A percentile compares a stretch with the other conserved stretches of the same genome.
These are phyloP conservation scores for Dothideomycetes sp. DNA, from an alignment of 2,329 filamentous ascomycete species.

Conservation along the genomic window DNA sequence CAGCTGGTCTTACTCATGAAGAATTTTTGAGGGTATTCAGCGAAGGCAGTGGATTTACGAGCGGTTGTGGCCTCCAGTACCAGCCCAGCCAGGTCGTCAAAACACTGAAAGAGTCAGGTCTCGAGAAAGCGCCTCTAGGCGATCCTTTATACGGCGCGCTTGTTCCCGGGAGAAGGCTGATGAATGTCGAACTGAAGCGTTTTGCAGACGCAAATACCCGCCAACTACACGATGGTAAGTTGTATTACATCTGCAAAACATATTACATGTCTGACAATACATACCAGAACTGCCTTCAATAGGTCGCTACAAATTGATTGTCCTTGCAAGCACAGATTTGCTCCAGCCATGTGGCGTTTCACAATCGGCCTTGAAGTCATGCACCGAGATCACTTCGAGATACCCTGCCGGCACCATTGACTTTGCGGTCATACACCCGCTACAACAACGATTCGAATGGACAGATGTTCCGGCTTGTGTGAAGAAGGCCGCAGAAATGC, in stretches of 20 bases:
- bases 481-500: slow-evolving; percentile 12
- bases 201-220: slow-evolving; percentile 18
- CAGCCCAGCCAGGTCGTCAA: slow-evolving; percentile 11
- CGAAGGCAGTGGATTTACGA: slow-evolving; percentile 49
- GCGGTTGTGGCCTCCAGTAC: slow-evolving; percentile 30
- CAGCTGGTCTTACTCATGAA: slow-evolving; percentile 14
- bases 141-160: slow-evolving; percentile 16
- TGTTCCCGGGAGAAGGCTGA: slow-evolving; percentile 16
- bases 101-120: neutral
- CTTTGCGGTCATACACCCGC: slow-evolving; percentile 12
- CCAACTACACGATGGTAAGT: slow-evolving; percentile 18
- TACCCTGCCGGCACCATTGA: slow-evolving; percentile 11
- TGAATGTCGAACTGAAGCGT: slow-evolving; percentile 16
- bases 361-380: slow-evolving; percentile 9
- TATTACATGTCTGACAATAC: too few relatives aligned
- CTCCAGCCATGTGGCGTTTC: slow-evolving; percentile 9
- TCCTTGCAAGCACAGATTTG: slow-evolving; percentile 12
- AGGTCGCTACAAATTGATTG: slow-evolving; percentile 17
- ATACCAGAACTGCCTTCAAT: slow-evolving; percentile 14
- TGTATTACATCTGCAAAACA: slow-evolving; percentile 1
- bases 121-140: neutral
- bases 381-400: slow-evolving; percentile 8
- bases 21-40: slow-evolving; percentile 30
- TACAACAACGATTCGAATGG: slow-evolving; percentile 12
- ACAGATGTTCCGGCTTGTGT: slow-evolving; percentile 12